Base-by-base conservation (phyloP, 257 asterid genomes). In the Parsonsia alboflavescens region DNA sequence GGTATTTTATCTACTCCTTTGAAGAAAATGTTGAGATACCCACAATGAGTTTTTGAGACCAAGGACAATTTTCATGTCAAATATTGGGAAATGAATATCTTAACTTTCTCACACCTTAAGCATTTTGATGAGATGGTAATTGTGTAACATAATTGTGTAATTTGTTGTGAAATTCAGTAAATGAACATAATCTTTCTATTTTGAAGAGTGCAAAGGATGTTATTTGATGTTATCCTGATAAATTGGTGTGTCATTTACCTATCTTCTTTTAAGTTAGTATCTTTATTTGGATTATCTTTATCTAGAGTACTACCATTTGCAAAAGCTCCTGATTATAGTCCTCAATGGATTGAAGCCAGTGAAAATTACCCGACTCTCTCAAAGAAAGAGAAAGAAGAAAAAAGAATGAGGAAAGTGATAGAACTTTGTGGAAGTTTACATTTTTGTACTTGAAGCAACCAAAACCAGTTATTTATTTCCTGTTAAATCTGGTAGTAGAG, bases 1-100 rank as follows among this genome's bases (percentile, higher is more conserved):
- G 97, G 99, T 94, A 85, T 28, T n/a, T 13, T 77, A 58, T n/a
- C 69, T 46, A 30, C 70, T 17, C 16, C 49, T 64, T 17, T 2
- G 0, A 24, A 13, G 59, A 33, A 71, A 71, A 28, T 52, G 16
- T 52, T 10, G 24, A 28, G 21, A 71, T 0, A 21, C 26, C 28
- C 22, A 28, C 16, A 3, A 16, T 50, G 2, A 42, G 15, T 57
- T 52, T 71, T 17, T 41, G 52, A 30, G 42, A 45, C 11, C 10
- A 65, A 33, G 24, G 13, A 41, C 10, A 54, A 61, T 19, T 19
- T 46, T 73, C 56, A 58, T 36, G 68, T 65, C 33, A 44, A 67
- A n/a, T 42, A n/a, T 24, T 68, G 22, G 16, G 41, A 11, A 10
- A 45, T 67, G 36, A 67, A 13, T 58, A 11, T 8, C 54, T 42